Evolutionary conservation across 495 filamentous ascomycete genomes (phyloP), one percentile per base, ranked within the genome.

Genomic region (Lichina pygmaea): DNA sequence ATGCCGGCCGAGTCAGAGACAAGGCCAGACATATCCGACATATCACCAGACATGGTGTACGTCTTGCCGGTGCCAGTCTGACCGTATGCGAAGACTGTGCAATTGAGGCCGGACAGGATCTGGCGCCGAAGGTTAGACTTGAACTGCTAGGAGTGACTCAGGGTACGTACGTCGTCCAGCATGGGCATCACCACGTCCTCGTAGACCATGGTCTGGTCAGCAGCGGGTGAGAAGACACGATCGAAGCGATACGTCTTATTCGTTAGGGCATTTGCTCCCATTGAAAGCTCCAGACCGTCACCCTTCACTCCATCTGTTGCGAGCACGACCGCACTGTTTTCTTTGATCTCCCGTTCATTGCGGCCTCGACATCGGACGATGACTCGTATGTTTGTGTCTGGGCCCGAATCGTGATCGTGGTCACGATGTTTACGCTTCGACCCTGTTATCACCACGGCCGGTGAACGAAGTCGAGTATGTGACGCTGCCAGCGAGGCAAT

Each of bases 11-110:
- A 77, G 46, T 94, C 89, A 4, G 86, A 82, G 13, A 93, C 66
- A 42, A 91, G 71, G 3, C 83, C 83, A 41, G 84, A 63, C 1
- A 75, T 81, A 50, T 89, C 78, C 8, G 68, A 78, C 78, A 97
- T 93, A 55, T 97, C 86, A 34, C 89, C 89, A 4, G 91, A 92
- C 89, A 97, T 97, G 3, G 89, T 97, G 58, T 97, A 97, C 33
- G 89, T 97, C 60, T 97, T 97, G 45, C 89, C 89, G 0, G 89
- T 97, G 31, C 89, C 89, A 0, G 89, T 97, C 54, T 97, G 89
- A 8, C 89, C 89, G 57, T 97, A 97, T 42, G 89, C 89, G 55
- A 97, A 97, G 46, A 97, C 92, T 7, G 89, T 97, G 58, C 89
- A 97, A 57, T 97, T 97, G 61, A 80, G 95, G n/a, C 89, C 89